Conservation (phyloP, 2,329 filamentous ascomycete genomes). For the Arthrobotrys conoides region DNA sequence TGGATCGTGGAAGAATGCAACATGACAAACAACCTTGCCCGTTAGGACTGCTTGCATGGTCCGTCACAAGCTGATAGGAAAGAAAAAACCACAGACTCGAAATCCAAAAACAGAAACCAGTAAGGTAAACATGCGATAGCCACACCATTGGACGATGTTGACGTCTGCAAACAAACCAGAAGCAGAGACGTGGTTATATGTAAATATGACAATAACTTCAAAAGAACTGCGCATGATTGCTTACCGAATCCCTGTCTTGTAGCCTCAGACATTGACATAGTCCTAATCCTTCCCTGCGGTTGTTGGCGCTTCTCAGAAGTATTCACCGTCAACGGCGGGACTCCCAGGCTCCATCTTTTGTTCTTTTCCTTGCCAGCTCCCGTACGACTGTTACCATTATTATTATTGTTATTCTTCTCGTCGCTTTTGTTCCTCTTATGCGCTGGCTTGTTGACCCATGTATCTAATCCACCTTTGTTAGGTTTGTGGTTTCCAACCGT, state of each 20-base stretch:
- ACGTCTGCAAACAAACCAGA: constrained; percentile 41
- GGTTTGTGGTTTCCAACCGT: constrained; percentile 58
- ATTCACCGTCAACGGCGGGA: constrained; percentile 54
- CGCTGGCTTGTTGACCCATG: constrained; percentile 59
- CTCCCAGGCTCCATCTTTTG: constrained; percentile 56
- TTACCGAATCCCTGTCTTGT: constrained; percentile 44
- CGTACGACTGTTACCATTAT: constrained; percentile 17
- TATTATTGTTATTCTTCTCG: constrained; percentile 30
- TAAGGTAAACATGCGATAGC: constrained; percentile 53
- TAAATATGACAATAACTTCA: constrained; percentile 18
- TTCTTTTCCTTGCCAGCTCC: constrained; percentile 36
- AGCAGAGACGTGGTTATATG: constrained; percentile 39
- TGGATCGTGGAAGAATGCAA: constrained; percentile 43
- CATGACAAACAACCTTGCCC: constrained; percentile 43
- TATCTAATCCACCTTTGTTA: constrained; percentile 58
- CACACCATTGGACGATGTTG: constrained; percentile 45
- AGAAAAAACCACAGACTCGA: constrained; percentile 34
- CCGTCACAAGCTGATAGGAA: constrained; percentile 54
- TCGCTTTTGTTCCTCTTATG: constrained; percentile 48
- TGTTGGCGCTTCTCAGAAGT: constrained; percentile 58
- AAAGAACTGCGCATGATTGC: constrained; percentile 20
- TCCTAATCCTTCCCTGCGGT: constrained; percentile 42
- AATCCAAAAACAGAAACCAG: constrained; percentile 47
- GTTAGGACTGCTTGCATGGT: constrained; percentile 43
- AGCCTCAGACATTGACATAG: constrained; percentile 59